phyloP scores from a whole-genome alignment of 441 rosid species.

The Pelargonium myrrhifolium region DNA sequence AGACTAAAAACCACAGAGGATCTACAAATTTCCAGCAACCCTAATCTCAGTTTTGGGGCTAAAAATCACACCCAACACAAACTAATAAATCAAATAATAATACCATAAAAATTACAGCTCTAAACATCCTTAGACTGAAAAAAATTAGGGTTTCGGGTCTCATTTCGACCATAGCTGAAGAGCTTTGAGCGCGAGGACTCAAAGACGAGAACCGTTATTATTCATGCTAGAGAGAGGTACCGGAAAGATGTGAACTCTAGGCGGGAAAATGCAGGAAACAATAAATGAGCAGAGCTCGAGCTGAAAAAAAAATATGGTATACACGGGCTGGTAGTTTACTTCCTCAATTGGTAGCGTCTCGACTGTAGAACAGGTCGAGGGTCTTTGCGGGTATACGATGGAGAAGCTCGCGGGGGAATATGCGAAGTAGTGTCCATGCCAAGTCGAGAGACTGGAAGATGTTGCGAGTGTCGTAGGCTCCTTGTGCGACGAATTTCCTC shows the following conservation, averaged over 20 bases:
- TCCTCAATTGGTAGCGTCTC: conserved; percentile 54
- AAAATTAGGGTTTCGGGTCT: background rate
- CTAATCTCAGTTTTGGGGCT: background rate
- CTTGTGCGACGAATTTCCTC: conserved; percentile 92
- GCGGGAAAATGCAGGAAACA: background rate
- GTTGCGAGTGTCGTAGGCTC: conserved; percentile 95
- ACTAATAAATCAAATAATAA: background rate
- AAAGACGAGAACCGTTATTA: background rate
- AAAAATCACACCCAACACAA: conserved; percentile 1
- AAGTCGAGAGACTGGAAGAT: conserved; percentile 93
- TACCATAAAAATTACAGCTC: background rate
- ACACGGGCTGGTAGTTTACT: background rate
- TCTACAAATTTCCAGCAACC: background rate
- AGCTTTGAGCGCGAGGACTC: background rate
- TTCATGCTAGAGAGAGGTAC: background rate
- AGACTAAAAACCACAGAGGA: background rate
- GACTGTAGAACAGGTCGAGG: conserved; percentile 78
- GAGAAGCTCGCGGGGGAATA: conserved; percentile 97
- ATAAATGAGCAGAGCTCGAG: background rate
- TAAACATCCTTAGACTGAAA: background rate
- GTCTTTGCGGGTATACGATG: conserved; percentile 98
- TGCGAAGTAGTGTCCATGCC: conserved; percentile 97
- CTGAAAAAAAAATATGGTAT: no score
- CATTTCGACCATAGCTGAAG: background rate
- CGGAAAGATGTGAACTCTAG: background rate